Evolutionary conservation across 345 rosid genomes (phyloP).

Genomic region (Murraya koenigii): DNA sequence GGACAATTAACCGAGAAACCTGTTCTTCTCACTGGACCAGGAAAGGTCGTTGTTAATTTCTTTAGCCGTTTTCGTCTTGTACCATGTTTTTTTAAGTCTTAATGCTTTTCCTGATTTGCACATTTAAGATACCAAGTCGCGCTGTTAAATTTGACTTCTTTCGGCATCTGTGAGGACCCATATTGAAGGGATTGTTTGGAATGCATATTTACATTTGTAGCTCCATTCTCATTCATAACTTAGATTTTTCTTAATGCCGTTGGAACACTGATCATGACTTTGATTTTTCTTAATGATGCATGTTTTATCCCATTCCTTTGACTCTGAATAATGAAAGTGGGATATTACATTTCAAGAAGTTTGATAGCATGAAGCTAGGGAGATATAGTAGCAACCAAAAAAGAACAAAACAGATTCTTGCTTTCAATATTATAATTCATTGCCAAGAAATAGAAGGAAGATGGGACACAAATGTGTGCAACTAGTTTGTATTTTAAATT

Average conservation of each 20-base stretch:
- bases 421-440: neutral
- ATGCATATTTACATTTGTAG: neutral
- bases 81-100: neutral
- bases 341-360: neutral
- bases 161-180: neutral
- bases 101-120: neutral
- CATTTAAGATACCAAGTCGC: neutral
- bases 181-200: neutral
- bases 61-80: neutral
- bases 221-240: neutral
- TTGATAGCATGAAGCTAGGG: neutral
- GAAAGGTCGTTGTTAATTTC: conserved; percentile 56
- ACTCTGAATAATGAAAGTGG: neutral
- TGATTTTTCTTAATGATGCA: neutral
- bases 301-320: neutral
- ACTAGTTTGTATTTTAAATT: neutral
- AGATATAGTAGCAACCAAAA: neutral
- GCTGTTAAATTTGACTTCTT: neutral
- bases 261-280: neutral
- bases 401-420: neutral
- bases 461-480: no score
- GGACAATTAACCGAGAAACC: conserved; percentile 78
- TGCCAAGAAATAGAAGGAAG: neutral
- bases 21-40: conserved; percentile 81
- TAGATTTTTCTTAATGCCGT: neutral